These are phyloP conservation scores for Candolleomyces eurysporus DNA, from an alignment of 768 basidiomycete species.

Conservation along the genomic window DNA sequence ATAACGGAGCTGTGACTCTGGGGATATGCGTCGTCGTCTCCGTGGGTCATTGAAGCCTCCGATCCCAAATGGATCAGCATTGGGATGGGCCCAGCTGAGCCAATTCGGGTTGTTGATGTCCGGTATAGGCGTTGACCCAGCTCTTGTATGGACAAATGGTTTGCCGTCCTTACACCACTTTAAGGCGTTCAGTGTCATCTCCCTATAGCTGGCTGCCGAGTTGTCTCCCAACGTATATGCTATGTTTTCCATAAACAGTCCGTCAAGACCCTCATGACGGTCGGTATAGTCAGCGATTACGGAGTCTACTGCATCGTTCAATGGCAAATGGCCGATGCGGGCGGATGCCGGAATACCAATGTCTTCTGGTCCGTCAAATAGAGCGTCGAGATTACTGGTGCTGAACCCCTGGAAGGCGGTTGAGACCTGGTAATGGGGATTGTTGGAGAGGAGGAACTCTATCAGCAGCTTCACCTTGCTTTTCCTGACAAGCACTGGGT, in stretches of 20 bases:
- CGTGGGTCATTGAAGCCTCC: not conserved
- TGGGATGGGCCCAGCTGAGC: not conserved
- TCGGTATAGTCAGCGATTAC: not conserved
- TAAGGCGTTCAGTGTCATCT: not conserved
- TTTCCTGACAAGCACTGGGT: not conserved
- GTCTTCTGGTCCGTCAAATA: not conserved
- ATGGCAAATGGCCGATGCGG: not conserved
- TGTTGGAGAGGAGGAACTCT: not conserved
- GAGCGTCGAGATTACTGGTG: not conserved
- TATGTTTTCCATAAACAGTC: not conserved
- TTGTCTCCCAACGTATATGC: not conserved
- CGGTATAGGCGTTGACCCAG: not conserved
- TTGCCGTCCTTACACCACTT: not conserved
- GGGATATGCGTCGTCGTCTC: not conserved
- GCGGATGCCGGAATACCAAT: not conserved
- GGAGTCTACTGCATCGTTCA: not conserved
- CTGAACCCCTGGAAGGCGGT: not conserved
- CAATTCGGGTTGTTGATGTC: not conserved
- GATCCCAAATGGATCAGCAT: not conserved
- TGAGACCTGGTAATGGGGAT: not conserved
- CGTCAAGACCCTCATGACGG: not conserved
- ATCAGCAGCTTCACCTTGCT: not conserved
- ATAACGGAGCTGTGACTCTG: not conserved
- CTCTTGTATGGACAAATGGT: not conserved
- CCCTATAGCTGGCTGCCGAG: not conserved